Percentiles rank a stretch among this genome's conserved stretches.
phyloP scores from a whole-genome alignment of 2,329 filamentous ascomycete genomes.

The Coniosporium tulheliwenetii region DNA sequence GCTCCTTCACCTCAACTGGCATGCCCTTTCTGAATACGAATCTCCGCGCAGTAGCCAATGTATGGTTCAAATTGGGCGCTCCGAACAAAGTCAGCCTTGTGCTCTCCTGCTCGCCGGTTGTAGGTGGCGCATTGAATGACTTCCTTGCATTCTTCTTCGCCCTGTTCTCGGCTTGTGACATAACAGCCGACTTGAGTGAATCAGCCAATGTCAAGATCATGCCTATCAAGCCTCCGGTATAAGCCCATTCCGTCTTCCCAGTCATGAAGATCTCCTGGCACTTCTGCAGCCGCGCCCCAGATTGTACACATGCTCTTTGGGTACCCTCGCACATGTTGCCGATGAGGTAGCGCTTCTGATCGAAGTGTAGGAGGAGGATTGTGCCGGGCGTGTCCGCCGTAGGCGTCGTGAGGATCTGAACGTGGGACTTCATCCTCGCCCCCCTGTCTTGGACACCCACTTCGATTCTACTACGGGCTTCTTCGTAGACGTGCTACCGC shows the following conservation, averaged over 20 bases:
- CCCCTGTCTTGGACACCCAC: not conserved
- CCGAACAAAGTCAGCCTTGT: conserved; percentile 54
- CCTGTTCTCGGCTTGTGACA: conserved; percentile 9
- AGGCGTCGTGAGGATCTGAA: conserved; percentile 66
- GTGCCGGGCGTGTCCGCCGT: conserved; percentile 81
- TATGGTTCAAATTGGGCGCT: conserved; percentile 63
- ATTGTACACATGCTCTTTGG: conserved; percentile 59
- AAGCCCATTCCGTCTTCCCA: conserved; percentile 60
- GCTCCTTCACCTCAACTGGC: conserved; percentile 37
- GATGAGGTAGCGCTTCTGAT: conserved; percentile 70
- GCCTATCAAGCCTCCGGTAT: conserved; percentile 68
- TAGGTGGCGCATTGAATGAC: conserved; percentile 7
- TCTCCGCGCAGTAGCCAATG: conserved; percentile 63
- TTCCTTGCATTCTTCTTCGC: conserved; percentile 6
- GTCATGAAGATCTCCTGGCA: conserved; percentile 70
- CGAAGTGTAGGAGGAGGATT: conserved; percentile 61
- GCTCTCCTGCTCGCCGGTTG: conserved; percentile 6
- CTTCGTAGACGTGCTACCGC: not conserved
- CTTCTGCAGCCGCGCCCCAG: conserved; percentile 47
- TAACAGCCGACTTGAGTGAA: conserved; percentile 28
- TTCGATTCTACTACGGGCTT: not conserved
- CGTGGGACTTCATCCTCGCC: conserved; percentile 49
- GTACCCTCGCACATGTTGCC: conserved; percentile 72
- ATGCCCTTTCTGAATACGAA: conserved; percentile 80
- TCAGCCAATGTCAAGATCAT: conserved; percentile 76